Conservation (phyloP, 148 eudicot species). For the Rhododendron kiyosumense region DNA sequence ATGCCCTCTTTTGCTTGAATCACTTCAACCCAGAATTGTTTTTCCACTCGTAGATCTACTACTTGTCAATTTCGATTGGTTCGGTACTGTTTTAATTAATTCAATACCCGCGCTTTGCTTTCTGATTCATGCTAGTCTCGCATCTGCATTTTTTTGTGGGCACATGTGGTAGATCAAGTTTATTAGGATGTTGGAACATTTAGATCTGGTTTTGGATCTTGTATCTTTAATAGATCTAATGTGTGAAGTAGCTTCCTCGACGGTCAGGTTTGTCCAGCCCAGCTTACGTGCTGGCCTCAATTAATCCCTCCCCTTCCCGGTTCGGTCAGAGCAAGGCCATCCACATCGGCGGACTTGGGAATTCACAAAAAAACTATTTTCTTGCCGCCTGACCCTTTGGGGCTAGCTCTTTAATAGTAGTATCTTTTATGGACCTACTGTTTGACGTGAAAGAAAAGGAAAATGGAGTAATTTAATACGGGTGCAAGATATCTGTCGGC, state of each 20-base stretch:
- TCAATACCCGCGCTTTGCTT: background rate
- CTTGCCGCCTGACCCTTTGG: no score
- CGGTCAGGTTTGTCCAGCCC: no score
- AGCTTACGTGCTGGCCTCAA: no score
- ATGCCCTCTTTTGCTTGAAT: background rate
- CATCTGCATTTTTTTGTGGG: background rate
- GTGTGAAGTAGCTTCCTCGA: background rate
- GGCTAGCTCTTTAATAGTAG: background rate
- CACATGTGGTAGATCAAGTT: background rate
- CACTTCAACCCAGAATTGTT: background rate
- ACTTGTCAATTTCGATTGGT: background rate
- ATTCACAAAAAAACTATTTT: no score
- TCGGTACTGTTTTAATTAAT: background rate
- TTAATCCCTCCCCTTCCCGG: no score
- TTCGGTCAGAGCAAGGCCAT: no score
- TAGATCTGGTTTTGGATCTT: slow-evolving; percentile 11
- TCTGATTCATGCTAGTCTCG: no score
- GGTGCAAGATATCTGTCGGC: background rate
- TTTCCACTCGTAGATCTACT: background rate
- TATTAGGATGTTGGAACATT: background rate
- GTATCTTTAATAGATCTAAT: background rate
- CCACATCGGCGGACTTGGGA: no score
- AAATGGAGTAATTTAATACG: background rate
- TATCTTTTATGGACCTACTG: background rate
- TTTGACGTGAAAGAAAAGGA: background rate